Evolutionary conservation across 2,329 filamentous ascomycete genomes (phyloP), one percentile per base, ranked within the genome.

Genomic region (Paecilomyces dactylethromorphus): DNA sequence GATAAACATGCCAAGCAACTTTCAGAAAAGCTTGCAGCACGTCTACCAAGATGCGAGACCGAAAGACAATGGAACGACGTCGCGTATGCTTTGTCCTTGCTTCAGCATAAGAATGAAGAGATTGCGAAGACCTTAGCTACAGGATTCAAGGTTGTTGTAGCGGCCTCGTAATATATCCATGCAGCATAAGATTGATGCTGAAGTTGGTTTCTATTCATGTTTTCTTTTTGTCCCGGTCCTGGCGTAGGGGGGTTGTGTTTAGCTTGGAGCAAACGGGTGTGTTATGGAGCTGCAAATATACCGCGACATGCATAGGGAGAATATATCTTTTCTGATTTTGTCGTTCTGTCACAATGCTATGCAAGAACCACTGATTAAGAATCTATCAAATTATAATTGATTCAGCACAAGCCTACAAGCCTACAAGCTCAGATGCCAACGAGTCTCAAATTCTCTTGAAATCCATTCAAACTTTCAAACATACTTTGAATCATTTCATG

Each of bases 11-110:
- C 94, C 55, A 94, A 92, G 68, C 93, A 99, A 72, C 82, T 99
- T 29, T 88, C 94, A 0, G 89, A 93, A 62, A 99, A 99, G 76
- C 81, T 99, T 61, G 92, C 94, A 0, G 92, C 92, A 4, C 84
- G 94, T 64, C 82, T 99, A 52, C 81, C 84, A 1, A 84, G 93
- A 53, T 97, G 92, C 69, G 92, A 97, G 71, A 96, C 84, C 54
- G 93, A 99, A 77, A 83, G 92, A 63, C 92, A 97, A 72, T 99
- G 94, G 94, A 96, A 93, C 71, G 94, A 99, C 76, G 92, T 97
- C 51, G 91, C 93, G 0, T 99, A 92, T 78, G 92, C 92, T 2
- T 78, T 99, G 60, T 91, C 91, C 2, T 76, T 97, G 60, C 77
- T 99, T 58, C 92, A 92, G 69, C 94, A 99, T 66, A 80, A 79